Base-by-base conservation (phyloP, 169 alveolate species). In the Plasmodium cynomolgi region DNA sequence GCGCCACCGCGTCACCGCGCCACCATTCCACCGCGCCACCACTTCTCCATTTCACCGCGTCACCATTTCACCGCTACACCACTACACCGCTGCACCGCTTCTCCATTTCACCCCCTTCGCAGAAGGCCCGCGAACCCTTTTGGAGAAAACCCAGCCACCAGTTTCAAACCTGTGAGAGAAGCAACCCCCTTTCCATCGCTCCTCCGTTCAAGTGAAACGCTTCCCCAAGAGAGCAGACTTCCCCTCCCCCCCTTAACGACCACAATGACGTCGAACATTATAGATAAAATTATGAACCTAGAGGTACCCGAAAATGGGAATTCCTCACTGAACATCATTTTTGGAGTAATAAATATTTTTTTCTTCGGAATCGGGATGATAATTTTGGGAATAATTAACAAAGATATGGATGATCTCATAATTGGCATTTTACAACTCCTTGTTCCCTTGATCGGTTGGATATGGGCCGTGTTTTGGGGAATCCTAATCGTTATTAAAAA, bases 401-500 rank as follows among this genome's bases (percentile, higher is more conserved):
- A 96, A 92, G 96, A 96, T 37, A 92, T 93, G 3, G 97, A 97
- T 39, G 98, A 97, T 75, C 92, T 97, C 34, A 37, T 96, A 23
- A 97, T 97, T 1, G 98, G 98, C 1, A 92, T 93, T 33, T 58
- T 95, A 75, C 98, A 97, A 86, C 84, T 97, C 23, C 75, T 96
- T 13, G 74, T 97, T 0, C 98, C 98, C 3, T 47, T 97, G 26
- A 95, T 97, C 26, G 98, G 98, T 23, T 97, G 98, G 98, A 44
- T 96, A 39, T 97, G 98, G 98, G 95, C 98, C 2, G 83, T 97
- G 6, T 93, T 95, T 44, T 97, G 98, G 98, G 98, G 98, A 8
- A 81, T 96, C 54, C 47, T 95, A 6, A 97, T 97, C n/a, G 93
- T 97, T n/a, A 79, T 77, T 2, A 75, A 85, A 26, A 95, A 94